Evolutionary conservation across 768 basidiomycete genomes (phyloP), one percentile per base, ranked within the genome.

Genomic region (Cantharellus anzutake): DNA sequence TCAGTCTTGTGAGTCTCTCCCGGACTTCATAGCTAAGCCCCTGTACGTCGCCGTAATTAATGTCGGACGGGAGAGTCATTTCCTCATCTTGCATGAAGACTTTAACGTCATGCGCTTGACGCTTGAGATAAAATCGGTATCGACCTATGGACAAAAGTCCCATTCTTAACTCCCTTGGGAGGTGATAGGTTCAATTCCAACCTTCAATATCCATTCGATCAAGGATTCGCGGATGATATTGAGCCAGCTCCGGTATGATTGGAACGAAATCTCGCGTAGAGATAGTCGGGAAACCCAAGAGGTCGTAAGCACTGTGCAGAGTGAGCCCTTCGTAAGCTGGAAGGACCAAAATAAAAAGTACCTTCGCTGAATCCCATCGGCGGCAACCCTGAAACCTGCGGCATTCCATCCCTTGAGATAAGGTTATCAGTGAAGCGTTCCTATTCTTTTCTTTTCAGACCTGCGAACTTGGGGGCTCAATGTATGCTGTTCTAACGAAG

Each of bases 1-100:
- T 71, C 2, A 83, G 76, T 3, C 66, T 70, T 51, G 70, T 72
- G 41, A 94, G 69, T 48, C 80, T 73, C 66, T 89, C 83, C 62
- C 74, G 74, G 5, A 88, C 80, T 68, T 93, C 91, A 16, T 75
- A 76, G 65, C 86, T 90, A 61, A 94, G 70, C 0, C 87, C 86
- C 1, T 71, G 69, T 0, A 94, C 74, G 3, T 68, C 58, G 1
- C 70, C 66, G 65, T 91, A 94, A 67, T 92, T 82, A 70, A 91
- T 75, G 40, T 76, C 65, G 0, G 82, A 77, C 64, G 86, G 81
- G 34, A 93, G 77, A 35, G 74, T 51, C 29, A 92, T 74, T 11
- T 76, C 74, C 67, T 92, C 89, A 61, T 93, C 88, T 58, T 81
- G 77, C 65, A 80, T 72, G 71, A 92, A 93, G 7, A 76, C 73